Evolutionary conservation across 2,329 filamentous ascomycete species (phyloP), one percentile per base, ranked within the genome.

Genomic region (Aspergillus calidoustus): DNA sequence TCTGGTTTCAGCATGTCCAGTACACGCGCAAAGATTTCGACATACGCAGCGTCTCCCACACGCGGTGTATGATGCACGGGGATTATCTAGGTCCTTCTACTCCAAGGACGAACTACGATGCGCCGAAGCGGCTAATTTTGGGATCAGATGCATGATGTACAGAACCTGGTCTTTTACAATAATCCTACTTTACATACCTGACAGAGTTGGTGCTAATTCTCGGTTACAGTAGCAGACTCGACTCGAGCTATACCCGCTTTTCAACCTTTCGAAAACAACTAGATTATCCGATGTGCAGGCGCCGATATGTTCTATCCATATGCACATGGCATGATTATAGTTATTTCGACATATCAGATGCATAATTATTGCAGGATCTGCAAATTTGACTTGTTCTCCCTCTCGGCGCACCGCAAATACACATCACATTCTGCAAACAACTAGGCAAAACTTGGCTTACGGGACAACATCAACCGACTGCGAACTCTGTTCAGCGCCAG

Each of bases 211-310:
- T 31, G n/a, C 41, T 62, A 34, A 52, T 22, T 28, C n/a, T 17
- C 58, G 54, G 48, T 38, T 23, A 25, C 19, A 23, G 30, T 51
- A 28, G 34, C 22, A 43, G 44, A 56, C 34, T 57, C 11, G 34
- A 41, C 46, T 54, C 41, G 34, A 51, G 30, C n/a, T 49, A 23
- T 56, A 44, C 30, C 60, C 64, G 54, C 59, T 59, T 63, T 65
- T 63, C 57, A 58, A n/a, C 50, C 65, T 63, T 64, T 50, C 30
- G 47, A 62, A 55, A 60, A 52, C 34, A 59, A 57, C 65, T 63
- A 64, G 63, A 51, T 62, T 66, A 67, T 57, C 53, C 48, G 56
- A 48, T 52, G 54, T 63, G 61, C 65, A 68, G 64, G 57, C 53
- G 60, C 31, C 55, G 54, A 23, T 60, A 58, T 49, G 38, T 65